Evolutionary conservation across 2,329 filamentous ascomycete species (phyloP), one percentile per base, ranked within the genome.

Genomic region (Aspergillus thermomutatus): DNA sequence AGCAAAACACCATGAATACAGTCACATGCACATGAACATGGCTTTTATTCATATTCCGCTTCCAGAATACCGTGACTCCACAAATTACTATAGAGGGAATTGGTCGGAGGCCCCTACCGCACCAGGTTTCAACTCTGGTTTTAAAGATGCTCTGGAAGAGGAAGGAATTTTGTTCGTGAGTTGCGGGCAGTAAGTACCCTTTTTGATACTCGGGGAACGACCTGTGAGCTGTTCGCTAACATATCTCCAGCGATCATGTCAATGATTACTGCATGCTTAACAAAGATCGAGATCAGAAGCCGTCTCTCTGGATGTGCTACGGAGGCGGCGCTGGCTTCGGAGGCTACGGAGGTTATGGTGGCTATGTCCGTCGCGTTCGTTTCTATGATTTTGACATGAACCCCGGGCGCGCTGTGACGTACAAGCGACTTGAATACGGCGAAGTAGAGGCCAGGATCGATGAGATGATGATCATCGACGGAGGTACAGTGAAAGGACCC

Each of bases 1-100:
- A 75, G 86, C 87, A 67, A 85, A 85, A 58, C 92, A 96, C 71
- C 83, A 84, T 60, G 87, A 91, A 66, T 99, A 97, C 74, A 91
- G 89, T 0, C 90, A 94, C 69, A 89, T 92, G 52, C 94, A 97
- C 72, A 90, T 99, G 83, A 90, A 99, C 70, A 85, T 97, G 73
- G 91, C 94, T 0, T 99, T 99, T 71, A 95, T 99, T 60, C 94
- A 99, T 72, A 99, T 99, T 55, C 94, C 94, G 0, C 79, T 99
- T 3, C 92, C 94, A 0, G 94, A 99, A 72, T 97, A 97, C 69
- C 81, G 83, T 41, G 82, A 87, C 50, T 70, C 76, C 1, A 79
- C 83, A 2, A 83, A 88, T 34, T 78, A 78, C 2, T 77, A 80
- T 49, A 83, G 88, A 19, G 94, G 94, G 9, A 80, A 85, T 26